Conservation (phyloP, 2,329 filamentous ascomycete species). For the Tolypocladium tundrense region DNA sequence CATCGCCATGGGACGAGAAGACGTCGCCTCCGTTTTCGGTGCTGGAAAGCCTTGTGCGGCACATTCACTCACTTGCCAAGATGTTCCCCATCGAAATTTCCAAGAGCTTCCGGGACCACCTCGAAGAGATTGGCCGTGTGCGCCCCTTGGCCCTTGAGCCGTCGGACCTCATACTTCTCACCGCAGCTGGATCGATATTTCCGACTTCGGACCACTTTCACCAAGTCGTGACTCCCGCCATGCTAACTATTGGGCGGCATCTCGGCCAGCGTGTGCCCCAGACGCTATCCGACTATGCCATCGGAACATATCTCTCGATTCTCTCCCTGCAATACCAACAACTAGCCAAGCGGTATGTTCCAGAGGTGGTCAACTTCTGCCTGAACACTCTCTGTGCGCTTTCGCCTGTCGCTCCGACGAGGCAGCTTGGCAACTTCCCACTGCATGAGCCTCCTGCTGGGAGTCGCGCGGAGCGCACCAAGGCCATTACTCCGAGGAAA, state of each 20-base stretch:
- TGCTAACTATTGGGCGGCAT: slow-evolving; percentile 74
- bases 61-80: slow-evolving; percentile 87
- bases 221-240: slow-evolving; percentile 82
- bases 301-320: slow-evolving; percentile 69
- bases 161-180: slow-evolving; percentile 75
- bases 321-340: slow-evolving; percentile 74
- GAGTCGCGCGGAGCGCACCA: slow-evolving; percentile 37
- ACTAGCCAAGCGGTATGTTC: slow-evolving; percentile 77
- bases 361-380: slow-evolving; percentile 75
- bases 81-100: slow-evolving; percentile 71
- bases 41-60: slow-evolving; percentile 72
- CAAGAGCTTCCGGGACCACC: slow-evolving; percentile 63
- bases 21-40: slow-evolving; percentile 50
- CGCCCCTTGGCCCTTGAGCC: slow-evolving; percentile 42
- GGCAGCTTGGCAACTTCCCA: slow-evolving; percentile 47
- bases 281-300: slow-evolving; percentile 54
- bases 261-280: slow-evolving; percentile 67
- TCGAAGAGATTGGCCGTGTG: slow-evolving; percentile 43
- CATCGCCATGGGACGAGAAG: slow-evolving; percentile 32
- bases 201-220: slow-evolving; percentile 97
- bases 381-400: slow-evolving; percentile 63
- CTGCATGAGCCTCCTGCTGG: slow-evolving; percentile 43
- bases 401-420: slow-evolving; percentile 41
- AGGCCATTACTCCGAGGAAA: slow-evolving; percentile 33
- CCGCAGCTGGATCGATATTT: slow-evolving; percentile 74